These are phyloP conservation scores for Chloromonas sp. DNA, from an alignment of 163 green algal species.

Conservation along the genomic window DNA sequence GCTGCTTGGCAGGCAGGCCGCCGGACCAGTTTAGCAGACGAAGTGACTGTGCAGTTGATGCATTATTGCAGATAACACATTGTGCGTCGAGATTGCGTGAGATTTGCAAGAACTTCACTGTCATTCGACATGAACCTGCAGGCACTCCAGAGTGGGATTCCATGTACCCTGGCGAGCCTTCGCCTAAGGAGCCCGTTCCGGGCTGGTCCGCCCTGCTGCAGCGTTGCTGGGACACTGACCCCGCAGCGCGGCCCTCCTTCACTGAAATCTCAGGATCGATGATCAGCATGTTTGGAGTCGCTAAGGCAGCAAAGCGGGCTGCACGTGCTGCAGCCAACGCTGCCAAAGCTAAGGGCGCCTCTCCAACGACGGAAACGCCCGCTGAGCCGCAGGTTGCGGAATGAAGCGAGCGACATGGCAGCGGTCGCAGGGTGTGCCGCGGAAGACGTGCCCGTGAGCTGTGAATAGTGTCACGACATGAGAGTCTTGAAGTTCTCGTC, in stretches of 20 bases:
- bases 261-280: background rate
- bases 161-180: background rate
- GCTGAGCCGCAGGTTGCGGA: too few relatives aligned
- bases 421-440: too few relatives aligned
- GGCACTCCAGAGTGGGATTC: background rate
- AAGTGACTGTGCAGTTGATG: background rate
- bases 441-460: too few relatives aligned
- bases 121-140: background rate
- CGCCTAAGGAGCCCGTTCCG: background rate
- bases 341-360: too few relatives aligned
- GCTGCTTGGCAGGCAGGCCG: background rate
- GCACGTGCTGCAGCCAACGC: background rate
- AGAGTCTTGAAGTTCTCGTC: too few relatives aligned
- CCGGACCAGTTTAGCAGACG: background rate
- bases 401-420: too few relatives aligned
- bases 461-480: too few relatives aligned
- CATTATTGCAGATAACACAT: background rate
- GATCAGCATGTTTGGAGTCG: conserved; percentile 3
- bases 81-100: background rate
- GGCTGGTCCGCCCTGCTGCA: conserved; percentile 6
- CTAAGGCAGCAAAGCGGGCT: conserved; percentile 8
- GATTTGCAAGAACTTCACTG: too few relatives aligned
- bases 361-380: too few relatives aligned
- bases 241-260: conserved; percentile 2
- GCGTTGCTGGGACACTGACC: conserved; percentile 7